These are phyloP conservation scores for Geranomyces variabilis DNA, from an alignment of 192 early-diverging fungal genomes.

Conservation along the genomic window DNA sequence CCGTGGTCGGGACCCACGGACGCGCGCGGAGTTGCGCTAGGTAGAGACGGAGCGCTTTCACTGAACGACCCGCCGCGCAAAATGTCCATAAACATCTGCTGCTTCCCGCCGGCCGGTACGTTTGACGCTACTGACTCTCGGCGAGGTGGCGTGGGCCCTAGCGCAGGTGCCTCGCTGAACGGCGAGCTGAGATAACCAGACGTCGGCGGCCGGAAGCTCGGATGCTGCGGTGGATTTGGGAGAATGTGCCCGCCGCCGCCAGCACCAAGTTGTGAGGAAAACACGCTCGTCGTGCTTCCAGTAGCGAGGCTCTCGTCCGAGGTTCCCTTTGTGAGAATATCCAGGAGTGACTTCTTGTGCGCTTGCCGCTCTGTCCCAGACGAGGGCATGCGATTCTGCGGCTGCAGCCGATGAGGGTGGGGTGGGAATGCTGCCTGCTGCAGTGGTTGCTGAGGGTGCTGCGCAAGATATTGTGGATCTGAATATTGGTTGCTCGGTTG, in stretches of 20 bases:
- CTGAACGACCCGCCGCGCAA: constrained; percentile 6
- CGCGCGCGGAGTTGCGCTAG: not conserved
- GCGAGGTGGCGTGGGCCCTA: not conserved
- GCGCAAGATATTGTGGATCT: not conserved
- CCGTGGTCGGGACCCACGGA: not conserved
- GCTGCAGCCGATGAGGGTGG: not conserved
- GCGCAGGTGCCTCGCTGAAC: not conserved
- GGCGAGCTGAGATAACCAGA: not conserved
- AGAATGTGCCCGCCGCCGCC: not conserved
- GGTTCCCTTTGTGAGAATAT: constrained; percentile 28
- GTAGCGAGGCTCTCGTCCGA: not conserved
- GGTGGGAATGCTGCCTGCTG: not conserved
- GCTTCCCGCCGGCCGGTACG: constrained; percentile 11
- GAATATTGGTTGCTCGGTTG: too few relatives aligned
- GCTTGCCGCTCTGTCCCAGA: constrained; percentile 6
- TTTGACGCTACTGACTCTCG: not conserved
- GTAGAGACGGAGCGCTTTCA: not conserved
- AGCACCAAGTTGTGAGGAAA: not conserved
- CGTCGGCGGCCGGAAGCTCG: constrained; percentile 3
- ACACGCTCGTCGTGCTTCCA: not conserved
- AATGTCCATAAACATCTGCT: constrained; percentile 34
- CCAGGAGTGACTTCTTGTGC: constrained; percentile 27
- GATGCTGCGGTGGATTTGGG: constrained; percentile 18
- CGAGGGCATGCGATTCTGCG: constrained; percentile 3
- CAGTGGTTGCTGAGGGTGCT: not conserved